Conservation (phyloP, 2,329 filamentous ascomycete genomes). For the Byssoonygena ceratinophila region DNA sequence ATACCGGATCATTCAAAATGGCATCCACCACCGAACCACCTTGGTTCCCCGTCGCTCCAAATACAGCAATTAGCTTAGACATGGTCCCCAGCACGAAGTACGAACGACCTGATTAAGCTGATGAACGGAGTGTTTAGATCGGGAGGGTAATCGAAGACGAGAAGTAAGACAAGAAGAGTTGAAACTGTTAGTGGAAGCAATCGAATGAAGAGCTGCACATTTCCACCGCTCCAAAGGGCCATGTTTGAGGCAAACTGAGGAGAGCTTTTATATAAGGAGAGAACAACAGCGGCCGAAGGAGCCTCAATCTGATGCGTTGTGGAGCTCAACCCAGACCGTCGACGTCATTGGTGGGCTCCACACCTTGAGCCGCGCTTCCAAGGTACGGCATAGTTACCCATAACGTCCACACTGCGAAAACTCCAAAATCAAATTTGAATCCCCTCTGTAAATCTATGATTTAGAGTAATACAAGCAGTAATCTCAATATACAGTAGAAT, state of each 20-base stretch:
- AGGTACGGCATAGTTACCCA: no score
- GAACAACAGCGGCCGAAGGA: no score
- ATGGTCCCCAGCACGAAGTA: slow-evolving; percentile 3
- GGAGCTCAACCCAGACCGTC: neutral
- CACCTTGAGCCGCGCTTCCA: no score
- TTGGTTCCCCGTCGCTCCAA: slow-evolving; percentile 46
- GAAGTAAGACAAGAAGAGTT: neutral
- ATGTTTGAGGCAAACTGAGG: slow-evolving; percentile 40
- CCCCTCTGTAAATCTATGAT: no score
- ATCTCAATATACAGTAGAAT: no score
- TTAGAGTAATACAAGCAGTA: no score
- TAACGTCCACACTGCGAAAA: no score
- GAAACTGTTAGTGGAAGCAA: slow-evolving; percentile 4
- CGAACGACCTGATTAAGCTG: neutral
- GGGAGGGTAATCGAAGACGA: slow-evolving; percentile 7
- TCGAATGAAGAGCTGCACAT: neutral
- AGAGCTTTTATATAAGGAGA: no score
- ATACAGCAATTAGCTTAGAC: slow-evolving; percentile 33
- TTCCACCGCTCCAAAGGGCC: slow-evolving; percentile 69
- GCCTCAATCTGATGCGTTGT: no score
- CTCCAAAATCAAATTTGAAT: no score
- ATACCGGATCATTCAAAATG: slow-evolving; percentile 36
- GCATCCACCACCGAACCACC: slow-evolving; percentile 40
- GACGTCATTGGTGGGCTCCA: neutral
- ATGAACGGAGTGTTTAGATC: neutral